Evolutionary conservation across 2,329 filamentous ascomycete genomes (phyloP), one percentile per base, ranked within the genome.

Genomic region (Fusarium sp.): DNA sequence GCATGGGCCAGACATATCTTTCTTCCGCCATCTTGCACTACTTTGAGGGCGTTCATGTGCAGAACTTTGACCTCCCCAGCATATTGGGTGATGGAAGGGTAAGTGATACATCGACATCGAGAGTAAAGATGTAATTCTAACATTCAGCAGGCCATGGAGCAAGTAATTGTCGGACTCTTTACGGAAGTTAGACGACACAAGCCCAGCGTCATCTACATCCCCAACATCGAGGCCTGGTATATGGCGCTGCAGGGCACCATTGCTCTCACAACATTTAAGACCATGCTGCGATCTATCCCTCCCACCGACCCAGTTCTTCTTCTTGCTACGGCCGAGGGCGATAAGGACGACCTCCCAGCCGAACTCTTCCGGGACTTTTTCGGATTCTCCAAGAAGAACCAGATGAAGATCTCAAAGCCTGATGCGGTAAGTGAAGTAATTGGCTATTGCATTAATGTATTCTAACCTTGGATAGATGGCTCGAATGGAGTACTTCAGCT

Each of bases 1-100:
- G 96, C 11, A 98, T 98, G 96, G 96, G 97, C 1, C 97, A 99
- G 80, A 90, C 92, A 58, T 98, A 99, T 78, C 86, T 99, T 42
- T 92, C 94, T 34, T 92, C 92, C 57, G 96, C 96, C 6, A 85
- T 98, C 61, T 85, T 98, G 73, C 94, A 97, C 81, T 92, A 97
- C 79, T 93, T 99, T 64, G 96, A 99, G 83, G 94, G 95, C 29
- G 89, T 98, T 3, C 95, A 98, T 83, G 94, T 99, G 4, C 95
- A 98, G 81, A 95, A 93, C 63, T 97, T 99, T 81, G 97, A 98
- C 82, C 88, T 99, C 66, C 91, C 95, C 1, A 96, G 93, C 18
- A 87, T 99, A 66, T 87, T 97, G 68, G 94, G 93, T 66, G 96
- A 99, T 80, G 92, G 93, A 71, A 90, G 94, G 76, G 92, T 91